Conservation (phyloP, 805 yeast genomes). For the Metschnikowia cubensis region DNA sequence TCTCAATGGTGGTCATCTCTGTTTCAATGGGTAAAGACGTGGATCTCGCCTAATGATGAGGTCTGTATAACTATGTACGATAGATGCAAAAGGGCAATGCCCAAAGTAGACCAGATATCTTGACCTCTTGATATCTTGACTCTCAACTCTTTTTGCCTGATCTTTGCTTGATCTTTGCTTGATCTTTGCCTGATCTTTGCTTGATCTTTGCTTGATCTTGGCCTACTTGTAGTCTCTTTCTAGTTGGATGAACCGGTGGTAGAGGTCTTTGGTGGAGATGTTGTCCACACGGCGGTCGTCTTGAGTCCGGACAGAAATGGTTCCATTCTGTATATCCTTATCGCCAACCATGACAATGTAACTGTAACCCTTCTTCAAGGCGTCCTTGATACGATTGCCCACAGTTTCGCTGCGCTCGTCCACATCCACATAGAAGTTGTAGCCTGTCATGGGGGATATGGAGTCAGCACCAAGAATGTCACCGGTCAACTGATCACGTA, state of each 20-base stretch:
- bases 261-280: slow-evolving; percentile 48
- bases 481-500: slow-evolving; percentile 46
- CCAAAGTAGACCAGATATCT: neutral
- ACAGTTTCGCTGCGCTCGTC: slow-evolving; percentile 75
- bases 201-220: neutral
- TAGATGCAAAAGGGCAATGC: neutral
- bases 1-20: no score
- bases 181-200: neutral
- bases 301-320: slow-evolving; percentile 61
- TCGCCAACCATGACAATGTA: slow-evolving; percentile 87
- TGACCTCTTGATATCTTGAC: no score
- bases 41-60: no score
- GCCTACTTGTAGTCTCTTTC: slow-evolving; percentile 46
- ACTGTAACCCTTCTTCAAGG: slow-evolving; percentile 67
- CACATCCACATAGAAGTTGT: slow-evolving; percentile 68
- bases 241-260: slow-evolving; percentile 47
- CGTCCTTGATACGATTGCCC: slow-evolving; percentile 76
- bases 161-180: neutral
- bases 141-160: neutral
- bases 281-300: slow-evolving; percentile 43
- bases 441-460: slow-evolving; percentile 55
- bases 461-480: slow-evolving; percentile 30
- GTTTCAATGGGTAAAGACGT: neutral
- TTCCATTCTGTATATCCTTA: slow-evolving; percentile 59
- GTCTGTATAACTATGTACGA: slow-evolving; percentile 1